These are phyloP conservation scores for Acidiella bohemica DNA, from an alignment of 495 filamentous ascomycete genomes.

Conservation along the genomic window DNA sequence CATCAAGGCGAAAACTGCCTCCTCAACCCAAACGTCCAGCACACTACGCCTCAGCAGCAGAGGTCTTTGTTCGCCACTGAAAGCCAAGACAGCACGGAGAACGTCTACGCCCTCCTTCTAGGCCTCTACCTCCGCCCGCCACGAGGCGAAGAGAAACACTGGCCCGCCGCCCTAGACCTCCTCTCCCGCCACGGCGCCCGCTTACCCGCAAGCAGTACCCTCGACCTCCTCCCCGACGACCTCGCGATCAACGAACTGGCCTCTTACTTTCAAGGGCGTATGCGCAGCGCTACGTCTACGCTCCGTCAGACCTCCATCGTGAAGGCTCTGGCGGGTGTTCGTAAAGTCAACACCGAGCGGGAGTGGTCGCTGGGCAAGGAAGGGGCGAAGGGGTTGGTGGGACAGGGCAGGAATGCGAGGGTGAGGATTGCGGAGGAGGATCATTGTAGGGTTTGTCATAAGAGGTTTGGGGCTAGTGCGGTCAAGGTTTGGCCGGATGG, in stretches of 20 bases:
- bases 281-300: constrained; percentile 70
- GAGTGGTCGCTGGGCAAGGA: constrained; percentile 55
- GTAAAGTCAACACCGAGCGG: constrained; percentile 57
- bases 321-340: constrained; percentile 56
- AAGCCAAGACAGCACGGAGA: constrained; percentile 40
- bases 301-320: constrained; percentile 69
- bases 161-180: constrained; percentile 68
- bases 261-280: constrained; percentile 81
- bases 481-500: constrained; percentile 59
- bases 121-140: constrained; percentile 83
- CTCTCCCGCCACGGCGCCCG: constrained; percentile 84
- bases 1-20: not conserved
- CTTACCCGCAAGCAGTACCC: constrained; percentile 69
- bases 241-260: constrained; percentile 69
- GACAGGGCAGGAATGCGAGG: constrained; percentile 44
- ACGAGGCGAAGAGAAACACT: constrained; percentile 47
- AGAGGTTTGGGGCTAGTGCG: constrained; percentile 78
- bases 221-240: constrained; percentile 69
- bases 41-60: not conserved
- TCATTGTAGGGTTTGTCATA: constrained; percentile 83
- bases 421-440: constrained; percentile 75
- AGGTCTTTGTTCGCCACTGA: constrained; percentile 1
- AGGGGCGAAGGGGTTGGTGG: constrained; percentile 23
- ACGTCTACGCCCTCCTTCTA: constrained; percentile 82
- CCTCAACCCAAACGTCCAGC: constrained; percentile 19